Percentiles rank a stretch among this genome's conserved stretches.
phyloP scores from a whole-genome alignment of 352 stramenopile genomes.

The Globisporangium irregulare region DNA sequence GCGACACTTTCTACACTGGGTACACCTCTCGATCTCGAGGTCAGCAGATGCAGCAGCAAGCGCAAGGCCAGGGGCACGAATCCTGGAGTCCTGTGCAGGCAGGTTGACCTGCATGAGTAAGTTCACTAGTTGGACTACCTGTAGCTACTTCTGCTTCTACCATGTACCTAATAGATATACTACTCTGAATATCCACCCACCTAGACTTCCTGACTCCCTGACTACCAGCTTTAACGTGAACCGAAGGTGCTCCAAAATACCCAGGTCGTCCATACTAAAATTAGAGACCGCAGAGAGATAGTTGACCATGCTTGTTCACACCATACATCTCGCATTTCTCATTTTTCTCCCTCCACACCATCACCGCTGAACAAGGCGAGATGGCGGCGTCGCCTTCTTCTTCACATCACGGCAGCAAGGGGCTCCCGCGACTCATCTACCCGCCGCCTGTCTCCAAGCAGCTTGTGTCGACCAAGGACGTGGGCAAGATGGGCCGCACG shows the following conservation, averaged over 20 bases:
- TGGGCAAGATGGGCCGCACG: no score
- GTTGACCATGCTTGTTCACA: no score
- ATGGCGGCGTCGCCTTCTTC: no score
- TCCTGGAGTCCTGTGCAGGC: slow-evolving; percentile 17
- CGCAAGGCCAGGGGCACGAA: slow-evolving; percentile 5
- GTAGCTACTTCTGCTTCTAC: no score
- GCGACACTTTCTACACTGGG: slow-evolving; percentile 3
- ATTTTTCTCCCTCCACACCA: background rate
- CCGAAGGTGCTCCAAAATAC: no score
- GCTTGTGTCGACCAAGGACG: slow-evolving; percentile 34
- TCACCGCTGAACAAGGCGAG: background rate
- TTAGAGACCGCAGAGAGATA: no score
- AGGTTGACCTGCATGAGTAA: background rate
- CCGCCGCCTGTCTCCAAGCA: slow-evolving; percentile 37
- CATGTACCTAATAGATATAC: background rate
- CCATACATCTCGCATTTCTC: no score
- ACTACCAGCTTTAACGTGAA: no score
- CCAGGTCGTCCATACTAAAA: no score
- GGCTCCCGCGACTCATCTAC: slow-evolving; percentile 47
- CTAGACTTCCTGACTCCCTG: no score
- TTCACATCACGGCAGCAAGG: slow-evolving; percentile 6
- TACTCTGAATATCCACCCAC: no score
- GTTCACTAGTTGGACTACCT: no score
- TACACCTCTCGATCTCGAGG: slow-evolving; percentile 1
- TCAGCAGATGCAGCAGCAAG: slow-evolving; percentile 4